Conservation (phyloP, 2,329 filamentous ascomycete species). For the Tolypocladium tropicale region DNA sequence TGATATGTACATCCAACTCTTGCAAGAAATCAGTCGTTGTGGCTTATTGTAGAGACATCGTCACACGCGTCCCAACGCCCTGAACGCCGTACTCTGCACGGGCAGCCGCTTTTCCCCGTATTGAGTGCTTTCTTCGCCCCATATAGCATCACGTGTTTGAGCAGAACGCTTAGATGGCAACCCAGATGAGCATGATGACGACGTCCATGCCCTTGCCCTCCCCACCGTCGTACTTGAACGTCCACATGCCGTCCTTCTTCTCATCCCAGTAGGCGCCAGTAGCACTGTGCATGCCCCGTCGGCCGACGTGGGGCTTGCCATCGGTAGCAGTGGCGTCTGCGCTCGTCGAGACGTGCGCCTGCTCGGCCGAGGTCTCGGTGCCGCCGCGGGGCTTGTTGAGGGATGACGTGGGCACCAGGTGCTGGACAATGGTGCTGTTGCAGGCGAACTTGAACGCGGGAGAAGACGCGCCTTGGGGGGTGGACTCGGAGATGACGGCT, state of each 20-base stretch:
- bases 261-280: conserved; percentile 85
- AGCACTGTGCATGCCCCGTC: conserved; percentile 83
- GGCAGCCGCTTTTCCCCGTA: not conserved
- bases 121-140: not conserved
- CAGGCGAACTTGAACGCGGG: conserved; percentile 86
- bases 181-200: conserved; percentile 68
- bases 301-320: conserved; percentile 63
- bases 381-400: conserved; percentile 49
- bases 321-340: conserved; percentile 46
- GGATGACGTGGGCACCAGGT: conserved; percentile 60
- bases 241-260: conserved; percentile 85
- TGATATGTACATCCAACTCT: conserved; percentile 1
- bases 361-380: conserved; percentile 34
- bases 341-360: conserved; percentile 46
- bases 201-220: conserved; percentile 59
- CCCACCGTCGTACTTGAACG: conserved; percentile 69
- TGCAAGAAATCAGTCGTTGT: not conserved
- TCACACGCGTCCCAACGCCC: conserved; percentile 1
- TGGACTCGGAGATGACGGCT: conserved; percentile 66
- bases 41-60: not conserved
- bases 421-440: conserved; percentile 97
- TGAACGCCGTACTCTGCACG: conserved; percentile 3
- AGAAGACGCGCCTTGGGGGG: conserved; percentile 42
- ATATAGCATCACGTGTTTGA: not conserved
- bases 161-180: conserved; percentile 45